phyloP scores from a whole-genome alignment of 2,329 filamentous ascomycete genomes.

The Ophiocordyceps camponoti-rufipedis region DNA sequence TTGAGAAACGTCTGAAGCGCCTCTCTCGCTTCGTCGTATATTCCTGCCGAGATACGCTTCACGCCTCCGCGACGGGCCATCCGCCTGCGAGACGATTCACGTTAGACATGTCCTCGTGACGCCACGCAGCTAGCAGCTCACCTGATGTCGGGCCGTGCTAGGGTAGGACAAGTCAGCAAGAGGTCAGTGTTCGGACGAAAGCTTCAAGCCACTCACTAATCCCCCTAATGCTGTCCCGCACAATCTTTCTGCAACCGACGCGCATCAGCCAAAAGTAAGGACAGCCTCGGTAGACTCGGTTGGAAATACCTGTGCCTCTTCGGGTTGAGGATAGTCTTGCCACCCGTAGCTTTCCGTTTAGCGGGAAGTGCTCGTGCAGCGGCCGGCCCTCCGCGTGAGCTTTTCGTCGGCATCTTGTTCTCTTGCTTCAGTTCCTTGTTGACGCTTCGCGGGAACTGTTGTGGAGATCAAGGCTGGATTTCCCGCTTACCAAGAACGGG shows the following conservation, averaged over 20 bases:
- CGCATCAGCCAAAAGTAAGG: background rate
- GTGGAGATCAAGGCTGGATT: too few relatives aligned
- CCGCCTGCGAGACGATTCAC: slow-evolving; percentile 25
- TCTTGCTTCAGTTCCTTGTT: too few relatives aligned
- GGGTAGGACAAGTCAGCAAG: background rate
- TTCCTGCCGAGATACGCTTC: slow-evolving; percentile 46
- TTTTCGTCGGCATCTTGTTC: background rate
- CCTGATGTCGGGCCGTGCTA: slow-evolving; percentile 2
- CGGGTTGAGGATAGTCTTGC: slow-evolving; percentile 1
- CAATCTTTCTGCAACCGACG: background rate
- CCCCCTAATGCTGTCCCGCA: background rate
- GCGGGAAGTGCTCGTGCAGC: background rate
- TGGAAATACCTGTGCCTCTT: background rate
- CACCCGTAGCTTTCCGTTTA: background rate
- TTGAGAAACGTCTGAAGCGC: slow-evolving; percentile 32
- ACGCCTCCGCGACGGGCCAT: slow-evolving; percentile 61
- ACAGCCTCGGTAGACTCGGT: background rate
- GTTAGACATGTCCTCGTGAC: background rate
- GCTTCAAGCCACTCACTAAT: background rate
- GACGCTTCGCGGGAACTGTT: too few relatives aligned
- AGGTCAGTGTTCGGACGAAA: background rate
- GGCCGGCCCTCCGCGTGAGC: background rate
- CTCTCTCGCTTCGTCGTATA: slow-evolving; percentile 43
- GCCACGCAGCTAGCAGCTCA: background rate
- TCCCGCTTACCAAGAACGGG: too few relatives aligned